Evolutionary conservation across 768 basidiomycete genomes (phyloP).

Genomic region (Russula ochroleuca): DNA sequence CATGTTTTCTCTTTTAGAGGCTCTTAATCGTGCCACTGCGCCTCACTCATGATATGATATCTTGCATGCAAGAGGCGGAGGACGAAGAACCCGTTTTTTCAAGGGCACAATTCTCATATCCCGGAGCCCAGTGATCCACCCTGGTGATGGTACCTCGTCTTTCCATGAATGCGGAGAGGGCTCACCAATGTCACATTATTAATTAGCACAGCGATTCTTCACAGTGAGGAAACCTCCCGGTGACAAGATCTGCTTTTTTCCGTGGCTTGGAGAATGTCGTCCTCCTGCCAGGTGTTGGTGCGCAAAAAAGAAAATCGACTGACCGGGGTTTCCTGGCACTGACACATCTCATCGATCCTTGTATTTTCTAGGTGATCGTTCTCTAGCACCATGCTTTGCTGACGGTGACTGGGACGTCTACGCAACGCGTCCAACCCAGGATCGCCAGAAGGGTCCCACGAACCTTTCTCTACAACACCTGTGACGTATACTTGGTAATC

Average conservation of each 20-base stretch:
- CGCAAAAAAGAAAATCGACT: not conserved
- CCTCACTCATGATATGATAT: not conserved
- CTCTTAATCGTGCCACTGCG: not conserved
- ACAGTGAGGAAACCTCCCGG: constrained; percentile 33
- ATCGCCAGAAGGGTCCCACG: too few relatives aligned
- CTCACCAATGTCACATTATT: too few relatives aligned
- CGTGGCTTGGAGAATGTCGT: constrained; percentile 1
- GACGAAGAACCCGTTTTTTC: not conserved
- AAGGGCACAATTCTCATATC: not conserved
- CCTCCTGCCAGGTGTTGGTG: not conserved
- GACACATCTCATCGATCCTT: not conserved
- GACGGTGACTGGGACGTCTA: constrained; percentile 66
- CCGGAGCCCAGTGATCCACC: not conserved
- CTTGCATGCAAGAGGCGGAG: not conserved
- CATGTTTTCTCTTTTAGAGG: not conserved
- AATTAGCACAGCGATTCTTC: constrained; percentile 27
- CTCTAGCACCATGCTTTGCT: not conserved
- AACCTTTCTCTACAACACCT: constrained; percentile 54
- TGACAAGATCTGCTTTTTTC: constrained; percentile 18
- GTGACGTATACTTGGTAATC: constrained; percentile 50
- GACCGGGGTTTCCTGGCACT: too few relatives aligned
- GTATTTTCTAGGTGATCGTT: not conserved
- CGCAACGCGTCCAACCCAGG: too few relatives aligned
- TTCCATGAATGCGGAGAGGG: too few relatives aligned
- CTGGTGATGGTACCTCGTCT: not conserved